These are phyloP conservation scores for Ceratobasidium sp. DNA, from an alignment of 1,284 basidiomycete species.

Conservation along the genomic window DNA sequence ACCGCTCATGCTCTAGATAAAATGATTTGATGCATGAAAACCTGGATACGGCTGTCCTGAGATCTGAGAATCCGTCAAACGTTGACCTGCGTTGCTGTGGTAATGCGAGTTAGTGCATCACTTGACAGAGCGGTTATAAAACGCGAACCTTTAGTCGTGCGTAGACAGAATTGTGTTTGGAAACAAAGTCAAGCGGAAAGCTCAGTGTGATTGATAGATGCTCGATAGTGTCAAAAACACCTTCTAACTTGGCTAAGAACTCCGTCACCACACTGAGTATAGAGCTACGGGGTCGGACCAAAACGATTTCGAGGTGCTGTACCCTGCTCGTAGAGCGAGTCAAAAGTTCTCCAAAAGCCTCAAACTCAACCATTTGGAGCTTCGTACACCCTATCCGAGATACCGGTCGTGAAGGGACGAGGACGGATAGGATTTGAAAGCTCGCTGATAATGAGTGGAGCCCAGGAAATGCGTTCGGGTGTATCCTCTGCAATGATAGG, in stretches of 20 bases:
- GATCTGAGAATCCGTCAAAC: slow-evolving; percentile 17
- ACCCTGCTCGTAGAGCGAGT: not conserved
- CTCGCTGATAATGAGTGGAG: not conserved
- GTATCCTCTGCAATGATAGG: not conserved
- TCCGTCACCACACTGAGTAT: slow-evolving; percentile 12
- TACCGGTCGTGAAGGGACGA: slow-evolving; percentile 17
- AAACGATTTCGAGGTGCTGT: not conserved
- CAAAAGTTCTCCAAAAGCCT: slow-evolving; percentile 14
- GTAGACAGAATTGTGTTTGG: slow-evolving; percentile 19
- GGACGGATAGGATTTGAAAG: slow-evolving; percentile 4
- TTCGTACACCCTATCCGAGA: not conserved
- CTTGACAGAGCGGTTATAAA: not conserved
- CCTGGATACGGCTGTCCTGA: slow-evolving; percentile 2
- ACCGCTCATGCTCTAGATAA: slow-evolving; percentile 15
- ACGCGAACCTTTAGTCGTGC: slow-evolving; percentile 17
- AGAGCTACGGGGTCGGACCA: slow-evolving; percentile 10
- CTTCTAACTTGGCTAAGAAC: slow-evolving; percentile 9
- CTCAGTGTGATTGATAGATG: slow-evolving; percentile 5
- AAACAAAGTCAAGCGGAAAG: slow-evolving; percentile 31
- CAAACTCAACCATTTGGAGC: slow-evolving; percentile 9
- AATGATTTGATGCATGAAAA: slow-evolving; percentile 19
- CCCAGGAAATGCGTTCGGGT: not conserved
- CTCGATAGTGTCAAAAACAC: slow-evolving; percentile 12
- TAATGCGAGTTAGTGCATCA: not conserved
- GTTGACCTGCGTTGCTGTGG: slow-evolving; percentile 5